Percentiles rank a stretch among this genome's conserved stretches.
Evolutionary conservation across 2,329 filamentous ascomycete species (phyloP).

Genomic region (Plenodomus lindquistii): DNA sequence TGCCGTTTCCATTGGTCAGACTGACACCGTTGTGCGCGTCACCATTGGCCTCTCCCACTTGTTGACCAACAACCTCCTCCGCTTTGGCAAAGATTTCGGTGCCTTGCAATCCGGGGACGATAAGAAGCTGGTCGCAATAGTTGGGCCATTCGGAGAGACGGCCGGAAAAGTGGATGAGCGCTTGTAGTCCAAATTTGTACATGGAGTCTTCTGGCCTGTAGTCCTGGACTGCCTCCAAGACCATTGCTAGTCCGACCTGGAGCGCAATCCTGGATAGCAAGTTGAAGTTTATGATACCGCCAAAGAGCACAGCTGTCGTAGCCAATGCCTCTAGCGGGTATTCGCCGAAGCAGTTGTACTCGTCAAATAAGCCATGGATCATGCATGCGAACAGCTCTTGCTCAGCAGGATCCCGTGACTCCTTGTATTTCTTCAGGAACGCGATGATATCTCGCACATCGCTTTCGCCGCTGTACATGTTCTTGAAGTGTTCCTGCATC

Average conservation of each 20-base stretch:
- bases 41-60: conserved; percentile 62
- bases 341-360: conserved; percentile 92
- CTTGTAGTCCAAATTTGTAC: conserved; percentile 98
- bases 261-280: conserved; percentile 87
- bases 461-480: conserved; percentile 93
- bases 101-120: conserved; percentile 78
- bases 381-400: conserved; percentile 98
- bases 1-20: conserved; percentile 68
- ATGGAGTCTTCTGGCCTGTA: conserved; percentile 82
- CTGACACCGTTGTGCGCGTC: conserved; percentile 52
- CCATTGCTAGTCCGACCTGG: conserved; percentile 95
- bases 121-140: conserved; percentile 82
- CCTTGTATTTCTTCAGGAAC: conserved; percentile 83
- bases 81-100: conserved; percentile 85
- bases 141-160: conserved; percentile 93
- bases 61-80: conserved; percentile 74
- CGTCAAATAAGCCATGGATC: conserved; percentile 96
- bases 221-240: conserved; percentile 91
- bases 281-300: conserved; percentile 92
- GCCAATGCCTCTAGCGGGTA: conserved; percentile 96
- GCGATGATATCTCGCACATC: conserved; percentile 85
- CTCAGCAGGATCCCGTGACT: conserved; percentile 78
- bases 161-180: conserved; percentile 82
- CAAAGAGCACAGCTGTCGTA: conserved; percentile 94
- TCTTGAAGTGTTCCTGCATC: conserved; percentile 98